Evolutionary conservation across 805 yeast species (phyloP).

Genomic region (Wickerhamiella alocasiicola): DNA sequence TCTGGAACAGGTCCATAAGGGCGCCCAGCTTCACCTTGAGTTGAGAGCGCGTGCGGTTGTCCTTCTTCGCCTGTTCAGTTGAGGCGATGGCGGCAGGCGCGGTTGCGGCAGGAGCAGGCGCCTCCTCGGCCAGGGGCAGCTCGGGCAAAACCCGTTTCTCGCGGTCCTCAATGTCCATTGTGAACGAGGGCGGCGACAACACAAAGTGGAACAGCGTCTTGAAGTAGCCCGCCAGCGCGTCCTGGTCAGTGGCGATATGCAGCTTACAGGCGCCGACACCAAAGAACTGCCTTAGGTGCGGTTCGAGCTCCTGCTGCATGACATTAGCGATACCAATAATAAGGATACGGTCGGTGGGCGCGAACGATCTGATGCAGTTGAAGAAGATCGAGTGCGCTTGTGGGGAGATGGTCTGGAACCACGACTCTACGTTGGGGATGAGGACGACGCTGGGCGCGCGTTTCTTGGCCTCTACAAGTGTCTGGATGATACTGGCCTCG

Average conservation of each 20-base stretch:
- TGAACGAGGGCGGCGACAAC: constrained; percentile 55
- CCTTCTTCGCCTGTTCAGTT: constrained; percentile 39
- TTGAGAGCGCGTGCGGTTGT: constrained; percentile 71
- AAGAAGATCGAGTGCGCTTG: constrained; percentile 61
- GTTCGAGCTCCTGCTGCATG: constrained; percentile 31
- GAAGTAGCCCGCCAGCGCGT: constrained; percentile 48
- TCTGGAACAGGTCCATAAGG: constrained; percentile 79
- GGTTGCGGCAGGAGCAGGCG: constrained; percentile 19
- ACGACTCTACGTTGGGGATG: constrained; percentile 70
- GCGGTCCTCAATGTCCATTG: constrained; percentile 47
- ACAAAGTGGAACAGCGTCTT: constrained; percentile 40
- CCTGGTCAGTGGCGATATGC: constrained; percentile 23
- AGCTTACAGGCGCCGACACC: constrained; percentile 44
- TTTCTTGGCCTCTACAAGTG: constrained; percentile 75
- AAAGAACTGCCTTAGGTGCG: constrained; percentile 43
- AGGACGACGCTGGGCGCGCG: constrained; percentile 79
- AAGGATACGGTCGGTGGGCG: constrained; percentile 60
- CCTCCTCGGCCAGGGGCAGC: constrained; percentile 30
- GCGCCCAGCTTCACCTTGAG: constrained; percentile 77
- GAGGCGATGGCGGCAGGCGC: neutral
- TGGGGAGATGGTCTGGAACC: constrained; percentile 55
- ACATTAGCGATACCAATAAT: constrained; percentile 59
- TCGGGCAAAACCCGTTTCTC: constrained; percentile 29
- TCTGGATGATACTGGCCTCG: constrained; percentile 72
- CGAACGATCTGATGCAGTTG: constrained; percentile 53